Evolutionary conservation across 768 basidiomycete species (phyloP).

Genomic region (Leccinellum albellum): DNA sequence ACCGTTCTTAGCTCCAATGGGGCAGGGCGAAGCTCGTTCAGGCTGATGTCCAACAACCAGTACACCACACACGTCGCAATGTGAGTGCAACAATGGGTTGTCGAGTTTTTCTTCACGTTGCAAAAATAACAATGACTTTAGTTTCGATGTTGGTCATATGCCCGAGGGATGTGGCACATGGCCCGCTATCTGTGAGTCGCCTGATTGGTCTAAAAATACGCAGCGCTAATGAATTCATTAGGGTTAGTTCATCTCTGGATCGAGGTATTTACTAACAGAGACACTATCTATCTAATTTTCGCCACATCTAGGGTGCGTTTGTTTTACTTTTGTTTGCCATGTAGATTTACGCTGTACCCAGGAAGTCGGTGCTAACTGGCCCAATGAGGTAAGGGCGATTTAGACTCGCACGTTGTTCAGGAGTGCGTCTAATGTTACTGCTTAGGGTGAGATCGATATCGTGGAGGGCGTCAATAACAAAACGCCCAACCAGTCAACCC

Average conservation of each 20-base stretch:
- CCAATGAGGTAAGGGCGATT: constrained; percentile 15
- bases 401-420: not conserved
- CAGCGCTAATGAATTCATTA: constrained; percentile 4
- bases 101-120: not conserved
- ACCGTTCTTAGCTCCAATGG: constrained; percentile 29
- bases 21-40: constrained; percentile 36
- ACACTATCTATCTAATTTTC: not conserved
- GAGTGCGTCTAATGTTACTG: not conserved
- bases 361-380: constrained; percentile 29
- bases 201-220: not conserved
- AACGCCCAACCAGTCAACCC: constrained; percentile 28
- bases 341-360: constrained; percentile 5
- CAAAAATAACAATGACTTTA: not conserved
- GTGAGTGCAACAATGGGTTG: constrained; percentile 10
- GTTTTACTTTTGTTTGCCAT: not conserved
- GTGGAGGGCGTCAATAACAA: constrained; percentile 32
- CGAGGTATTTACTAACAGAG: not conserved
- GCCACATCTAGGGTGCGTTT: constrained; percentile 22
- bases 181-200: constrained; percentile 33
- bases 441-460: constrained; percentile 32
- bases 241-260: constrained; percentile 20
- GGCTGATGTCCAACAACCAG: constrained; percentile 28
- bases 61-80: constrained; percentile 34
- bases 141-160: constrained; percentile 37
- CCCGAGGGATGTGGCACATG: constrained; percentile 39